phyloP scores from a whole-genome alignment of 192 early-diverging fungal species.

The Pilaira anomala region DNA sequence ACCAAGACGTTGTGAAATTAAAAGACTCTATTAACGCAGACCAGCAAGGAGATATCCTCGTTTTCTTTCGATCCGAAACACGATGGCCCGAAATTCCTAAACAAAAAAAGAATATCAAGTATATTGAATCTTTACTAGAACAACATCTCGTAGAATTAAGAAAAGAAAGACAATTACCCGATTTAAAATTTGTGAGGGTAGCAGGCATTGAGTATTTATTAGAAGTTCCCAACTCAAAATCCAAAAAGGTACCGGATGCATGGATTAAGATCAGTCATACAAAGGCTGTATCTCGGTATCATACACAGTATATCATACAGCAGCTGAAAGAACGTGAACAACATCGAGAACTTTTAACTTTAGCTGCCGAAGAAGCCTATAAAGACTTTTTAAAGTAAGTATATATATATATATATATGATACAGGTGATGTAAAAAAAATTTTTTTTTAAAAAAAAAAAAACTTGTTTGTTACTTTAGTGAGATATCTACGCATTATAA shows the following conservation, averaged over 20 bases:
- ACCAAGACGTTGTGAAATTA: background rate
- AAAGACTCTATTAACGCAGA: background rate
- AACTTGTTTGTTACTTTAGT: background rate
- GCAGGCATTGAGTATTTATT: constrained; percentile 72
- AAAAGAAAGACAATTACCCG: constrained; percentile 40
- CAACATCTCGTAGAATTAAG: constrained; percentile 50
- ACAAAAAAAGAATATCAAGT: constrained; percentile 48
- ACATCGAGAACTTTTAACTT: constrained; percentile 47
- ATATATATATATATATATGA: background rate
- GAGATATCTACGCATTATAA: constrained; percentile 44
- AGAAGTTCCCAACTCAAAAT: constrained; percentile 59
- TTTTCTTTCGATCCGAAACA: constrained; percentile 54
- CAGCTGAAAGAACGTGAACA: constrained; percentile 56
- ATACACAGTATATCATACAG: constrained; percentile 55
- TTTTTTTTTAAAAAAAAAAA: too few relatives aligned
- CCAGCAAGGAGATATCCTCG: constrained; percentile 41
- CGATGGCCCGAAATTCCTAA: constrained; percentile 47
- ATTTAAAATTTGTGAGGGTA: constrained; percentile 58
- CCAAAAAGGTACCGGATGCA: constrained; percentile 56
- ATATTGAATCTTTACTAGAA: constrained; percentile 56
- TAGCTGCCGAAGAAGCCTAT: constrained; percentile 58
- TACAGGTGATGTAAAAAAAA: background rate
- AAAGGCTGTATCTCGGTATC: constrained; percentile 67
- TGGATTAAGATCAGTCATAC: constrained; percentile 74
- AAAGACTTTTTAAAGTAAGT: constrained; percentile 40